phyloP scores from a whole-genome alignment of 2,329 filamentous ascomycete species.

The Aspergillus neoniger region DNA sequence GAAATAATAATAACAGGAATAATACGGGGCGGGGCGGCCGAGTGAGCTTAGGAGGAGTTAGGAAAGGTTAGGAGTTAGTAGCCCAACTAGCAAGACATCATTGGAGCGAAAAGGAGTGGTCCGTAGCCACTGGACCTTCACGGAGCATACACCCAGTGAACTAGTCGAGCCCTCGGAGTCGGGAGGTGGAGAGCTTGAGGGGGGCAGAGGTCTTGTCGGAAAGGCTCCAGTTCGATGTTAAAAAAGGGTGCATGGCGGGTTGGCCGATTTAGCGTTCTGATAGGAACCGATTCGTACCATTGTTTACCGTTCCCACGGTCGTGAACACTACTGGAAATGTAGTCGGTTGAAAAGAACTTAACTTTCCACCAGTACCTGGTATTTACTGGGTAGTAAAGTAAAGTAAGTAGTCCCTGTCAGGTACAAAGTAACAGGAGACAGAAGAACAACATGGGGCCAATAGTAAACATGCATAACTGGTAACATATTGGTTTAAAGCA shows the following conservation, averaged over 20 bases:
- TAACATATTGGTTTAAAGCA: no score
- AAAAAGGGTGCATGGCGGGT: conserved; percentile 6
- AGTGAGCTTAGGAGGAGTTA: conserved; percentile 11
- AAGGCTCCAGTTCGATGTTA: conserved; percentile 7
- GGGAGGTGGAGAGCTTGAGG: conserved; percentile 25
- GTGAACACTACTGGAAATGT: not conserved
- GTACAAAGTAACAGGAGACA: no score
- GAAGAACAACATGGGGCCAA: no score
- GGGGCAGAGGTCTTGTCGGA: conserved; percentile 3
- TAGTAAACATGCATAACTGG: no score
- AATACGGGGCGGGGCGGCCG: conserved; percentile 20
- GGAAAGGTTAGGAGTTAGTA: conserved; percentile 16
- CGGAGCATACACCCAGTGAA: conserved; percentile 6
- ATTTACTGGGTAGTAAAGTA: not conserved
- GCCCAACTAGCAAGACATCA: conserved; percentile 13
- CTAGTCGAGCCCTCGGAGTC: conserved; percentile 24
- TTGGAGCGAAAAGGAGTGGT: conserved; percentile 17
- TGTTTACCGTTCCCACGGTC: not conserved
- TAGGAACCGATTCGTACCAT: not conserved
- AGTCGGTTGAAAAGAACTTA: not conserved
- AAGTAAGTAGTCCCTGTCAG: not conserved
- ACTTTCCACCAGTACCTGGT: not conserved
- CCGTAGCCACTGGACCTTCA: conserved; percentile 9
- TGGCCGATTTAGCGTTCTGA: conserved; percentile 7
- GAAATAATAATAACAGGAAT: conserved; percentile 14